A percentile compares a stretch with the other conserved stretches of the same genome.
These are phyloP conservation scores for Naumovozyma castellii DNA, from an alignment of 805 yeast species.

Conservation along the genomic window DNA sequence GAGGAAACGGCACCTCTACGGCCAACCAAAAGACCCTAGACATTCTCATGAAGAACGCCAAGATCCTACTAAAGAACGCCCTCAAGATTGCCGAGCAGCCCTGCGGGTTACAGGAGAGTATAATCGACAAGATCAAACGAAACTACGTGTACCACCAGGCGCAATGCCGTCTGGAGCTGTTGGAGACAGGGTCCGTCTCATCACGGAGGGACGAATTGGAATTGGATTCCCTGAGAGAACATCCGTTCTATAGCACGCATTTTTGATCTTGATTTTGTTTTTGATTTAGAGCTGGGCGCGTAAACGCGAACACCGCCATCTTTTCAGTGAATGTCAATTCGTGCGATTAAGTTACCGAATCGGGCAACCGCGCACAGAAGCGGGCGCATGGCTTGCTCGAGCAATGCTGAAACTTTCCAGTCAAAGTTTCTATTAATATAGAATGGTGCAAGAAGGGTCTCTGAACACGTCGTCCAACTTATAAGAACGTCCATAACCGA, in stretches of 20 bases:
- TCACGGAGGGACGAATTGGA: slow-evolving; percentile 1
- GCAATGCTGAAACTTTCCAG: not conserved
- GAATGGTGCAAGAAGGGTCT: not conserved
- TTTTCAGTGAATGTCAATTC: no score
- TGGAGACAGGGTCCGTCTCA: slow-evolving; percentile 3
- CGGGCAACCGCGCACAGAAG: not conserved
- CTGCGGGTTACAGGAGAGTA: slow-evolving; percentile 25
- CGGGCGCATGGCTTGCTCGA: not conserved
- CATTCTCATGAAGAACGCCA: slow-evolving; percentile 20
- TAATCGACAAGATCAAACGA: slow-evolving; percentile 23
- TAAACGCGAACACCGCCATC: no score
- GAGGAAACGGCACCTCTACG: slow-evolving; percentile 1
- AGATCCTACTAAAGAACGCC: slow-evolving; percentile 18
- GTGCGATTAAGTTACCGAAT: not conserved
- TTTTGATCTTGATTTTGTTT: no score
- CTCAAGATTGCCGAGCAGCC: slow-evolving; percentile 18
- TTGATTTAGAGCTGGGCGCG: no score
- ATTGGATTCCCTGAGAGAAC: slow-evolving; percentile 14
- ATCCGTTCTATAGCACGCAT: slow-evolving; percentile 13
- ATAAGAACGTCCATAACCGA: no score
- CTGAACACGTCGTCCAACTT: no score
- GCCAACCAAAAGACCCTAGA: slow-evolving; percentile 6
- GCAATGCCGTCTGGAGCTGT: slow-evolving; percentile 8
- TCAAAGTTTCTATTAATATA: not conserved
- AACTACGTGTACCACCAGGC: slow-evolving; percentile 24